Evolutionary conservation across 2,329 filamentous ascomycete species (phyloP).

Genomic region (Plectosphaerella plurivora): DNA sequence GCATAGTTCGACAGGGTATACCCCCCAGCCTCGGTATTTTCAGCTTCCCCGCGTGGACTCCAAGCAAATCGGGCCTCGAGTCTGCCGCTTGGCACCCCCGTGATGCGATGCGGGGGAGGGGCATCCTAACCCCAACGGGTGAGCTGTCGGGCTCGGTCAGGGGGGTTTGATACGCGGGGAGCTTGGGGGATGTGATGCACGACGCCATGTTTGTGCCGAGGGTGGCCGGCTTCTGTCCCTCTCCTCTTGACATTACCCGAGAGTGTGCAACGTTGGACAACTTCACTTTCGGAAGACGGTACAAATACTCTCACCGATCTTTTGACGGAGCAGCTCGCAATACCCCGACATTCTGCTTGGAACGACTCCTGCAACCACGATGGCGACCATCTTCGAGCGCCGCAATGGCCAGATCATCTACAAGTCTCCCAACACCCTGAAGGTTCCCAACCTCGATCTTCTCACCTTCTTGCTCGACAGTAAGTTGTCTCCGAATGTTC

Average conservation of each 20-base stretch:
- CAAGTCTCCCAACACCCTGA: slow-evolving; percentile 20
- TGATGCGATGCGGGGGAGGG: neutral
- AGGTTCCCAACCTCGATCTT: slow-evolving; percentile 34
- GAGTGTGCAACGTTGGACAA: neutral
- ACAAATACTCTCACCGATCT: neutral
- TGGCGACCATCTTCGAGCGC: slow-evolving; percentile 10
- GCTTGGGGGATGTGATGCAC: neutral
- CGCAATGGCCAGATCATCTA: slow-evolving; percentile 27
- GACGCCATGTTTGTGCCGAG: neutral
- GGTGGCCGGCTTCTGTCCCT: neutral
- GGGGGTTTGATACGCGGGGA: neutral
- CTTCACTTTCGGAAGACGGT: neutral
- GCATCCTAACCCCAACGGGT: neutral
- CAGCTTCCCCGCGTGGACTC: too few species aligned
- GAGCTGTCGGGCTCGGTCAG: neutral
- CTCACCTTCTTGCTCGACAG: slow-evolving; percentile 37
- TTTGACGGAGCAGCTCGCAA: neutral
- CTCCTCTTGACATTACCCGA: neutral
- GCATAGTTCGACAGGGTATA: too few species aligned
- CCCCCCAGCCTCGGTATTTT: too few species aligned
- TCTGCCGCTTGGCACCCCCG: neutral
- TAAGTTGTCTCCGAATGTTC: slow-evolving; percentile 12
- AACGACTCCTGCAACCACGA: neutral
- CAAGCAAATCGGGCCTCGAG: too few species aligned
- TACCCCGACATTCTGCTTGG: neutral